Percentiles rank a stretch among this genome's conserved stretches.
These are phyloP conservation scores for Colletotrichum liaoningense DNA, from an alignment of 2,329 filamentous ascomycete species.

Conservation along the genomic window DNA sequence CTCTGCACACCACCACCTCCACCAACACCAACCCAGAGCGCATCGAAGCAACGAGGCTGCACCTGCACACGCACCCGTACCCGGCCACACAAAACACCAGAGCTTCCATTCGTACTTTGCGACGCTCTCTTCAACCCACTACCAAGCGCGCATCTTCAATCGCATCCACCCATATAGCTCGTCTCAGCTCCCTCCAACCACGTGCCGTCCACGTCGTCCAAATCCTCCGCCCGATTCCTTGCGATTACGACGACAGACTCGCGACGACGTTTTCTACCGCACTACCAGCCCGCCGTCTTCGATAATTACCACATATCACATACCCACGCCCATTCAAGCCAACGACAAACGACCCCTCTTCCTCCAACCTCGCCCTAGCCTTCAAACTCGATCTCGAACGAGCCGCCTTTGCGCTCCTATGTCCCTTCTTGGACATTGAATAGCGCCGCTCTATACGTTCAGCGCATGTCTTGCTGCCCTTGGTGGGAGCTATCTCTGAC, in stretches of 20 bases:
- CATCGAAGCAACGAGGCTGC: background rate
- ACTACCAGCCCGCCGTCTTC: background rate
- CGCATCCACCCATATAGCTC: background rate
- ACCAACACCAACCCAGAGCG: background rate
- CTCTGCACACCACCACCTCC: background rate
- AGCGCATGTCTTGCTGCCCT: constrained; percentile 17
- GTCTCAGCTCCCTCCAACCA: background rate
- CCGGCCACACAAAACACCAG: background rate
- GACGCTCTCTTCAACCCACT: background rate
- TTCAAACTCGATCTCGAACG: background rate
- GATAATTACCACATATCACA: background rate
- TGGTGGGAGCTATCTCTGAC: constrained; percentile 14
- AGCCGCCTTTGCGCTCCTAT: background rate
- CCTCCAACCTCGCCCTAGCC: background rate
- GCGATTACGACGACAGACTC: constrained; percentile 20
- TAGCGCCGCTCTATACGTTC: background rate
- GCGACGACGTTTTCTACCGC: constrained; percentile 11
- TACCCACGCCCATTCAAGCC: background rate
- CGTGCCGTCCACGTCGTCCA: background rate
- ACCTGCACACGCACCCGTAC: background rate
- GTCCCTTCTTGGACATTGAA: background rate
- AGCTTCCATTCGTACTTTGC: background rate
- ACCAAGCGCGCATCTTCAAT: background rate
- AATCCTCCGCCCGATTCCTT: background rate
- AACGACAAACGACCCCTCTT: constrained; percentile 10